Percentiles rank a stretch among this genome's conserved stretches.
These are phyloP conservation scores for Erodium moschatum DNA, from an alignment of 441 rosid genomes.

Conservation along the genomic window DNA sequence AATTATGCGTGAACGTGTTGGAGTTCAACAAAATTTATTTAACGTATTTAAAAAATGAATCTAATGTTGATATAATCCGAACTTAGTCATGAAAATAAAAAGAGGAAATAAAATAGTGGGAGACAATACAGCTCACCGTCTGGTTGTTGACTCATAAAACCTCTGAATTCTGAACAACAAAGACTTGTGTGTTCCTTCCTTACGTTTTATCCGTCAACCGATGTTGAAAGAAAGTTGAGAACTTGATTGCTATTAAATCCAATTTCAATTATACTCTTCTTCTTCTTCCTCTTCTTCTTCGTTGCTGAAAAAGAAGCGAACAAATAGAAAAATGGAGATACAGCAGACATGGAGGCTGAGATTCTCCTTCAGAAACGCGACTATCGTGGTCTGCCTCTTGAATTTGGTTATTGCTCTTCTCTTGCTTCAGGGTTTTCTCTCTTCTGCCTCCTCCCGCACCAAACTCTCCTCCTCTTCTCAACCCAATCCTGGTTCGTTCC, in stretches of 20 bases:
- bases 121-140: not conserved
- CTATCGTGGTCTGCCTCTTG: slow-evolving; percentile 46
- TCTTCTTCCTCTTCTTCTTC: not conserved
- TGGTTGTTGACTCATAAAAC: not conserved
- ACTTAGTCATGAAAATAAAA: not conserved
- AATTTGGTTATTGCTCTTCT: slow-evolving; percentile 48
- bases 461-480: slow-evolving; percentile 28
- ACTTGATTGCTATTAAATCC: not conserved
- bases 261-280: not conserved
- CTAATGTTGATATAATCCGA: no score
- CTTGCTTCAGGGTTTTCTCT: slow-evolving; percentile 51
- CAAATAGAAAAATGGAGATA: slow-evolving; percentile 31
- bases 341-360: slow-evolving; percentile 54
- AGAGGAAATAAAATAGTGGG: not conserved
- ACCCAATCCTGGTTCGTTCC: slow-evolving; percentile 31
- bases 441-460: slow-evolving; percentile 30
- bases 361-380: slow-evolving; percentile 71
- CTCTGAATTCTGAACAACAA: not conserved
- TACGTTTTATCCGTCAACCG: not conserved
- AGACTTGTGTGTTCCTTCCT: not conserved
- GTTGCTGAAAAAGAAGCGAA: not conserved
- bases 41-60: no score
- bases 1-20: no score
- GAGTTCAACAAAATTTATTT: no score
- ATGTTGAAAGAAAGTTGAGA: not conserved